Percentiles rank a stretch among this genome's conserved stretches.
These are phyloP conservation scores for Mycena sanguinolenta DNA, from an alignment of 768 basidiomycete species.

Conservation along the genomic window DNA sequence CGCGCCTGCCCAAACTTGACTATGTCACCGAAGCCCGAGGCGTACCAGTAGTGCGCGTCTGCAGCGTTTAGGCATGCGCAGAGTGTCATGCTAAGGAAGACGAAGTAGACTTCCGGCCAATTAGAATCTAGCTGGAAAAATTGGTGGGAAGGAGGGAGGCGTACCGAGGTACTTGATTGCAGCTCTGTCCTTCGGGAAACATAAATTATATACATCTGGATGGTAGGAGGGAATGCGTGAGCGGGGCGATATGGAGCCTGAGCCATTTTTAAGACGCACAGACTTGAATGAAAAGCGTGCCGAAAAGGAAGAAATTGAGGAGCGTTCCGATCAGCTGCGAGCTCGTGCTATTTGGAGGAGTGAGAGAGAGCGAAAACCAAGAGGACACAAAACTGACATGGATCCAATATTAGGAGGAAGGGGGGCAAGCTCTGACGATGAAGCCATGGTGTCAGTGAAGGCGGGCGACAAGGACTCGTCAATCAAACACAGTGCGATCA, in stretches of 20 bases:
- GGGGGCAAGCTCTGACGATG: not conserved
- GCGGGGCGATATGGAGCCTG: not conserved
- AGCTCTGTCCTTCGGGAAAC: conserved; percentile 39
- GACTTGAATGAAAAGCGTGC: conserved; percentile 44
- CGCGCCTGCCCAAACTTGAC: conserved; percentile 36
- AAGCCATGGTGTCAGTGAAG: not conserved
- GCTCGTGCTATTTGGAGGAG: conserved; percentile 9
- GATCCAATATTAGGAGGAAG: conserved; percentile 25
- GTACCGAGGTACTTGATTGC: conserved; percentile 39
- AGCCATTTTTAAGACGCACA: conserved; percentile 29
- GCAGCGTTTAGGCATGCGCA: conserved; percentile 42
- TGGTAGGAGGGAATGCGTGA: no score
- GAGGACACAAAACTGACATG: conserved; percentile 12
- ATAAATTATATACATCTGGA: conserved; percentile 38
- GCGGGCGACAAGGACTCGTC: no score
- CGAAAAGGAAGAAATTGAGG: conserved; percentile 44
- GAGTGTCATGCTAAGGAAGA: conserved; percentile 40
- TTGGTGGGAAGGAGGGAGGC: no score
- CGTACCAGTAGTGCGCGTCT: conserved; percentile 46
- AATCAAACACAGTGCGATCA: no score
- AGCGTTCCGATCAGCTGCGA: conserved; percentile 33
- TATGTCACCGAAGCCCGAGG: conserved; percentile 45
- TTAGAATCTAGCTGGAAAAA: no score
- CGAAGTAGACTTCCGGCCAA: no score
- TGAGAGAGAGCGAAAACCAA: not conserved